phyloP scores from a whole-genome alignment of 2,329 filamentous ascomycete species.

The Aspergillus ochraceoroseus region DNA sequence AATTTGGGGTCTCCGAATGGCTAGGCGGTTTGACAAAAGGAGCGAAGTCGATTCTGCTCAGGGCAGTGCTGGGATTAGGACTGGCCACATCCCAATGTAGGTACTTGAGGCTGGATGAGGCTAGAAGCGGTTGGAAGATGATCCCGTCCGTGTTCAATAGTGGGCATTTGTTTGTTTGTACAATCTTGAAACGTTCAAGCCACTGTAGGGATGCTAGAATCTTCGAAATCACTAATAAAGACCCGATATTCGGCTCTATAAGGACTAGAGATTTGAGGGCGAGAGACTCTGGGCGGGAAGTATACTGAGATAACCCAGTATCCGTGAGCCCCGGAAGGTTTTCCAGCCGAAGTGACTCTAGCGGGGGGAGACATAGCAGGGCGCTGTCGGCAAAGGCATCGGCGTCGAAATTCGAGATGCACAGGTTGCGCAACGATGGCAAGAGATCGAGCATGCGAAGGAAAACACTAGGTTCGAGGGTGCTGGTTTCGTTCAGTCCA shows the following conservation, averaged over 20 bases:
- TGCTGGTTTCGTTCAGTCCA: conserved; percentile 41
- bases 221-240: conserved; percentile 49
- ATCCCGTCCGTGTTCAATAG: conserved; percentile 41
- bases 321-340: conserved; percentile 54
- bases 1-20: conserved; percentile 38
- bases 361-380: conserved; percentile 49
- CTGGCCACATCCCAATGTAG: conserved; percentile 55
- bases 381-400: conserved; percentile 54
- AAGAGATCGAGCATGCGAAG: conserved; percentile 51
- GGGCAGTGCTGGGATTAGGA: conserved; percentile 35
- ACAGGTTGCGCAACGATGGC: conserved; percentile 51
- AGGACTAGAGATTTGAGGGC: conserved; percentile 48
- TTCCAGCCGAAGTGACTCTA: conserved; percentile 54
- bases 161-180: conserved; percentile 49
- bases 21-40: conserved; percentile 36
- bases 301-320: conserved; percentile 51
- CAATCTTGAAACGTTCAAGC: conserved; percentile 49
- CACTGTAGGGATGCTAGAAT: conserved; percentile 46
- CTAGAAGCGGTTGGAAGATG: conserved; percentile 47
- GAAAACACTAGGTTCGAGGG: conserved; percentile 53
- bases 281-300: conserved; percentile 44
- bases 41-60: conserved; percentile 36
- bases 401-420: conserved; percentile 51
- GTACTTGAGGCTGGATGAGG: conserved; percentile 47
- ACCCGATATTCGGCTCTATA: conserved; percentile 52